Evolutionary conservation across 2,329 filamentous ascomycete genomes (phyloP), one percentile per base, ranked within the genome.

Genomic region (Botryotinia globosa): DNA sequence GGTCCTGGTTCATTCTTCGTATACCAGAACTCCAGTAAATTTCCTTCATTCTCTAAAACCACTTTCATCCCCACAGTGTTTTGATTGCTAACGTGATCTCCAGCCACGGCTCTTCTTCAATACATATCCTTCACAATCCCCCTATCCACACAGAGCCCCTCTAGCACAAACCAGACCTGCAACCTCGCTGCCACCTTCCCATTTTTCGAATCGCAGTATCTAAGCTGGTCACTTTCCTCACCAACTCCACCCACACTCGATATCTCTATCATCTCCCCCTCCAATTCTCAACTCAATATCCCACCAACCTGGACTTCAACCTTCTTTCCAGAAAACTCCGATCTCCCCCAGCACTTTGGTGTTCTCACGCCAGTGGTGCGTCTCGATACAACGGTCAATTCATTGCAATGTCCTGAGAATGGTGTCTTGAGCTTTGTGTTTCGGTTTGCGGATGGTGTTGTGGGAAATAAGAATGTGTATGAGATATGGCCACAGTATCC

Each of bases 161-260:
- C 56, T 34, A 12, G 1, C 56, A 22, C 18, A 59, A 59, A 37
- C 10, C 56, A 37, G 16, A 44, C 39, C 25, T 65, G 62, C 37
- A 65, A 18, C 25, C 62, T 65, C n/a, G 34, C 62, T 37, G 62
- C 62, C 42, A 48, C 25, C 20, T 65, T 44, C 16, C 62, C 62
- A 44, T 65, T 44, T 16, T 65, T 65, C 63, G 63, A 44, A 22
- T 65, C 42, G 2, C 63, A 65, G 34, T 65, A 65, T 45, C 39
- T 65, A 22, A 9, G 29, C 42, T 34, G n/a, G n/a, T 65, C 37
- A 22, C 16, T 10, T 18, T 16, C 63, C 7, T 48, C 39, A 3
- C 32, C 32, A 12, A 34, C 18, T 59, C 32, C 32, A 25, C 56
- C 56, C 1, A 25, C 10, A 3, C 56, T 59, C 22, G 39, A 65